These are phyloP conservation scores for Zygosaccharomyces sapae DNA, from an alignment of 1,139 yeast genomes.

Conservation along the genomic window DNA sequence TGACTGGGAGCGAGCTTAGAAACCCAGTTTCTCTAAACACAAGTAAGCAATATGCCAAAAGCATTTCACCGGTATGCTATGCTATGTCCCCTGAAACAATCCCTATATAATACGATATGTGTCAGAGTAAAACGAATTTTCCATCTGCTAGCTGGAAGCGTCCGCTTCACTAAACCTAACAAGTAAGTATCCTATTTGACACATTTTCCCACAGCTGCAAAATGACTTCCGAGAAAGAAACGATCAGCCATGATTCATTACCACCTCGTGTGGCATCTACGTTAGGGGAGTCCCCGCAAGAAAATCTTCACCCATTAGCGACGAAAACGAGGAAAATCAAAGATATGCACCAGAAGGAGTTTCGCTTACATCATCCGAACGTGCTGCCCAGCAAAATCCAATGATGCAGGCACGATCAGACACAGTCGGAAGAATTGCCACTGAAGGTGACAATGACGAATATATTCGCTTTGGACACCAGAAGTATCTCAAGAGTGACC, in stretches of 20 bases:
- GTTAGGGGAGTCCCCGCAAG: not conserved
- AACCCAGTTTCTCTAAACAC: no score
- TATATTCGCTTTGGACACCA: constrained; percentile 70
- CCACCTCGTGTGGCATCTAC: constrained; percentile 2
- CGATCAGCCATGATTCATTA: constrained; percentile 15
- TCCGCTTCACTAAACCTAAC: no score
- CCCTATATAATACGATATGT: no score
- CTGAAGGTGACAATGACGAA: constrained; percentile 46
- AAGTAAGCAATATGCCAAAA: no score
- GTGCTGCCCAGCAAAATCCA: not conserved
- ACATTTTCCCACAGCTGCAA: not conserved
- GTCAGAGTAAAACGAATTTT: no score
- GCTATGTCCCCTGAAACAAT: no score
- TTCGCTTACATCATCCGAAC: not conserved
- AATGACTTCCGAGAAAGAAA: constrained; percentile 19
- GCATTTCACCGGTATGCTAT: no score
- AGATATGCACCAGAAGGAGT: not conserved
- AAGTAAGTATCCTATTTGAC: not conserved
- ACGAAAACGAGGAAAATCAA: not conserved
- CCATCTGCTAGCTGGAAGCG: no score
- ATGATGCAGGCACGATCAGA: constrained; percentile 4
- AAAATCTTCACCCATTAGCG: not conserved
- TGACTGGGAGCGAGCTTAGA: no score
- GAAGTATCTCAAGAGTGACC: constrained; percentile 56
- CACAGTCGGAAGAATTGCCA: constrained; percentile 29